Evolutionary conservation across 1,284 basidiomycete species (phyloP).

Genomic region (Kwoniella shivajii): DNA sequence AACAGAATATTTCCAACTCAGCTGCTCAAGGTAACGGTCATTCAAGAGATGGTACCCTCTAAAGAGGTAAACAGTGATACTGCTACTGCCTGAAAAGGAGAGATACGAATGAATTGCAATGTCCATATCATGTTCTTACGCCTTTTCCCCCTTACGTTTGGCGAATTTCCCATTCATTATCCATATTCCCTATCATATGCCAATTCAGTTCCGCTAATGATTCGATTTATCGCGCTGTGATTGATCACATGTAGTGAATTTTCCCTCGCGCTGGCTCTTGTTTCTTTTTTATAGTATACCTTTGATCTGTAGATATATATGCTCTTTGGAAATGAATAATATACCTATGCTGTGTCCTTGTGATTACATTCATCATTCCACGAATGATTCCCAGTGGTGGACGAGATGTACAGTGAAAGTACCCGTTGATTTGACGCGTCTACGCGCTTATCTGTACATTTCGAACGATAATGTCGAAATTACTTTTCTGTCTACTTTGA

Average conservation of each 20-base stretch:
- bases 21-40: slow-evolving; percentile 18
- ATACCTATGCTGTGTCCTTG: too few species aligned
- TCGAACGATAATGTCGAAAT: background rate
- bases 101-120: background rate
- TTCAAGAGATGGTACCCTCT: slow-evolving; percentile 17
- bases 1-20: background rate
- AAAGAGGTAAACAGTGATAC: background rate
- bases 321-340: too few species aligned
- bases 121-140: background rate
- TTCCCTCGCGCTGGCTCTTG: too few species aligned
- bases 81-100: background rate
- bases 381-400: too few species aligned
- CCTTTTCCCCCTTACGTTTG: background rate
- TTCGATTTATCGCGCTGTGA: too few species aligned
- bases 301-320: too few species aligned
- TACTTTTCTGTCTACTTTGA: background rate
- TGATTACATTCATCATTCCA: too few species aligned
- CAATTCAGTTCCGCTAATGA: too few species aligned
- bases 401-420: background rate
- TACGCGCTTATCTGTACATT: background rate
- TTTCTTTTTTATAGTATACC: too few species aligned
- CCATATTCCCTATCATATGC: too few species aligned
- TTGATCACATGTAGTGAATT: too few species aligned
- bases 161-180: background rate
- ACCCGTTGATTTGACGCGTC: background rate